Evolutionary conservation across 352 stramenopile species (phyloP).

Genomic region (Globisporangium okanoganense): DNA sequence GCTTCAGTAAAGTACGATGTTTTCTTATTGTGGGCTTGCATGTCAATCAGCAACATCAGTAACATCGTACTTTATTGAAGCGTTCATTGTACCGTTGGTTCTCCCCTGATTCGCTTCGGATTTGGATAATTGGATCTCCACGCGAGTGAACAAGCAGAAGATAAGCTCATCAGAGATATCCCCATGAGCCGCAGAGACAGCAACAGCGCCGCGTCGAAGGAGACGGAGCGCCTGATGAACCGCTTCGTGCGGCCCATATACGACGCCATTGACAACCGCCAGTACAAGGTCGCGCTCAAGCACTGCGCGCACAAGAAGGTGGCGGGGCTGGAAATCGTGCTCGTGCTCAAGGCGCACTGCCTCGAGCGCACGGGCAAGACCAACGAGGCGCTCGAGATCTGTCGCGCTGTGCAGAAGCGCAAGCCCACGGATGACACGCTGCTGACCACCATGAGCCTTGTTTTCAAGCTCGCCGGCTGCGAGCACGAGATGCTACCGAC

Average conservation of each 20-base stretch:
- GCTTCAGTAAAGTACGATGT: not conserved
- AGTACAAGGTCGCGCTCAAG: slow-evolving; percentile 85
- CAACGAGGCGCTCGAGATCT: slow-evolving; percentile 74
- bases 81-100: not conserved
- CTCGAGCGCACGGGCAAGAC: slow-evolving; percentile 67
- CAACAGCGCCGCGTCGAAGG: slow-evolving; percentile 43
- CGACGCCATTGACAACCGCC: slow-evolving; percentile 72
- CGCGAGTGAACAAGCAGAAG: not conserved
- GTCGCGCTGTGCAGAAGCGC: slow-evolving; percentile 50
- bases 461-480: slow-evolving; percentile 67
- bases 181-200: not conserved
- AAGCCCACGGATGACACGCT: slow-evolving; percentile 80
- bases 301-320: slow-evolving; percentile 79
- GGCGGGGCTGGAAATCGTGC: slow-evolving; percentile 70
- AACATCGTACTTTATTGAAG: not conserved
- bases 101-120: not conserved
- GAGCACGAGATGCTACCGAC: slow-evolving; percentile 80
- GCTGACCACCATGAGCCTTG: slow-evolving; percentile 81
- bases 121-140: slow-evolving; percentile 10
- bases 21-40: not conserved
- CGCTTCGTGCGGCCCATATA: slow-evolving; percentile 84
- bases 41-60: not conserved
- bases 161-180: not conserved
- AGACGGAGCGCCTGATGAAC: slow-evolving; percentile 49
- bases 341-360: slow-evolving; percentile 83